Evolutionary conservation across 106 monocot species (phyloP), one percentile per base, ranked within the genome.

Genomic region (Ottelia alismoides): DNA sequence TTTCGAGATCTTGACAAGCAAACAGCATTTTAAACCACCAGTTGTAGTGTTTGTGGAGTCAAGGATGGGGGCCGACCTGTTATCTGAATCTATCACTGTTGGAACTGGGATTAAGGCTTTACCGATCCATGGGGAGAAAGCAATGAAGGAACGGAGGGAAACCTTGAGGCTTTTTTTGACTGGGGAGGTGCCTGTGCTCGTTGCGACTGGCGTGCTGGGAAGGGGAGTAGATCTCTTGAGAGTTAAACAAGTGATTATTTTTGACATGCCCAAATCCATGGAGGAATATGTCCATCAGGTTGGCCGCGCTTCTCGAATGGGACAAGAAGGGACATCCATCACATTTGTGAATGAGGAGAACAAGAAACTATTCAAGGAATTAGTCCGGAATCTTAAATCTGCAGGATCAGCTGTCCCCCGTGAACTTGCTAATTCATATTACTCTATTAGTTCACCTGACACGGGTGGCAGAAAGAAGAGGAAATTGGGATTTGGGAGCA

Each of bases 81-180:
- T 92, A 49, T 72, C 82, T 23, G 79, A 86, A 20, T 78, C 86
- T 7, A 86, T 92, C 40, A 72, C 60, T 53, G 51, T 54, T 66
- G 29, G 58, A 17, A 92, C 92, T 66, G 82, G 86, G 35, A 21
- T 92, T 32, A 67, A 71, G 52, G 71, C 82, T 51, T 51, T 86
- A 55, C 65, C 86, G 20, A 76, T 92, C 58, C 92, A 92, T 56
- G 86, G 92, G 11, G 86, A 86, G 76, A 92, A 92, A 63, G 66
- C 23, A 11, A 92, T 92, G 92, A 83, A 72, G 28, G 92, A 92
- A 49, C 79, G 92, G 74, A 82, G 92, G 58, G 92, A 86, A 52
- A 73, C 16, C 45, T 58, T 92, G 76, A 72, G 57, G 65, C 57
- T n/a, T 74, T 49, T 83, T 86, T 58, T 92, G 32, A 74, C 68